These are phyloP conservation scores for Phytophthora nicotianae DNA, from an alignment of 352 stramenopile genomes.

Conservation along the genomic window DNA sequence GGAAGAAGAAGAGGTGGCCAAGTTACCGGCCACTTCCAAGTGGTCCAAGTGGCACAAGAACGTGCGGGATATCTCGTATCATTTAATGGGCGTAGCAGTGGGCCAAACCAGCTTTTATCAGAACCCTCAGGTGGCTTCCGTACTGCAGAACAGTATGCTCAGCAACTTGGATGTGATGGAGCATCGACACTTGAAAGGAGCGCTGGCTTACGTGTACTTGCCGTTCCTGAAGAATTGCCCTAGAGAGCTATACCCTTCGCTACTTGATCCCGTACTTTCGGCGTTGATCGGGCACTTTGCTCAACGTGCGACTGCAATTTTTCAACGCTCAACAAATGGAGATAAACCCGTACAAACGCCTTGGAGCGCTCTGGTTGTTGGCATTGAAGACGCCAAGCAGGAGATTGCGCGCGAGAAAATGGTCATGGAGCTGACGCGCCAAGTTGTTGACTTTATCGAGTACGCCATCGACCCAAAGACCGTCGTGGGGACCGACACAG, in stretches of 20 bases:
- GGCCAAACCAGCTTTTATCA: slow-evolving; percentile 57
- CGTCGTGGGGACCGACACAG: slow-evolving; percentile 68
- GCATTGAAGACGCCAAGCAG: slow-evolving; percentile 69
- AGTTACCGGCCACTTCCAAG: slow-evolving; percentile 50
- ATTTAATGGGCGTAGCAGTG: slow-evolving; percentile 72
- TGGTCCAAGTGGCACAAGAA: slow-evolving; percentile 88
- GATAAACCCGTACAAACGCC: slow-evolving; percentile 39
- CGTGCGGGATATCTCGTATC: slow-evolving; percentile 77
- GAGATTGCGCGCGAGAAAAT: slow-evolving; percentile 77
- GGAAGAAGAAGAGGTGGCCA: slow-evolving; percentile 67
- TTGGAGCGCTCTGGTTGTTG: slow-evolving; percentile 63
- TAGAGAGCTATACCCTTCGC: slow-evolving; percentile 51
- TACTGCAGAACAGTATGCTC: slow-evolving; percentile 72
- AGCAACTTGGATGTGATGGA: slow-evolving; percentile 70
- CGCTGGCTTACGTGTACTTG: slow-evolving; percentile 71
- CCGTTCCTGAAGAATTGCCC: slow-evolving; percentile 78
- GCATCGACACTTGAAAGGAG: slow-evolving; percentile 73
- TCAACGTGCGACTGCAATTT: slow-evolving; percentile 54
- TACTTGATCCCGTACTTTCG: slow-evolving; percentile 68
- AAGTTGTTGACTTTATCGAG: slow-evolving; percentile 79
- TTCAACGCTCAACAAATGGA: slow-evolving; percentile 28
- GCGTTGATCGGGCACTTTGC: slow-evolving; percentile 63
- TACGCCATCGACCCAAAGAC: slow-evolving; percentile 75
- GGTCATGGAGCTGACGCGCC: slow-evolving; percentile 67
- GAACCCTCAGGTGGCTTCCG: slow-evolving; percentile 43